Percentiles rank a stretch among this genome's conserved stretches.
Evolutionary conservation across 1,284 basidiomycete species (phyloP).

Genomic region (Tetrapyrgos nigripes): DNA sequence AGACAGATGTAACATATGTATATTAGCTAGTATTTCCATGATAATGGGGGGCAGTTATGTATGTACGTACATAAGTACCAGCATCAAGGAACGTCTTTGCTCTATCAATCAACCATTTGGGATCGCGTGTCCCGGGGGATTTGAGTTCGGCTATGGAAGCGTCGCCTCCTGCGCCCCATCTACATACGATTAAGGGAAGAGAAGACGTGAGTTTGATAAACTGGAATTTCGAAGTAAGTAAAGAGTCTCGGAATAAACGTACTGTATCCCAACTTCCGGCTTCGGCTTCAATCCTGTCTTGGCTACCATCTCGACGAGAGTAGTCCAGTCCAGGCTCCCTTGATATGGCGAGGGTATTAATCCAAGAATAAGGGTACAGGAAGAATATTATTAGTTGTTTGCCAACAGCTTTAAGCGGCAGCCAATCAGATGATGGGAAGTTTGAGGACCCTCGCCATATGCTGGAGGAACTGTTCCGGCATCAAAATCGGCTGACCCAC

Average conservation of each 20-base stretch:
- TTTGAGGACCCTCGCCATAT: no score
- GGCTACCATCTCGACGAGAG: conserved; percentile 47
- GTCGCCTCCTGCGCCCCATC: conserved; percentile 52
- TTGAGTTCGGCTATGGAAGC: conserved; percentile 46
- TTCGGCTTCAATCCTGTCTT: conserved; percentile 51
- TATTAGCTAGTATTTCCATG: no score
- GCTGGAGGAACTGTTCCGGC: no score
- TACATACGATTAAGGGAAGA: conserved; percentile 8
- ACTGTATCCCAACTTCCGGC: conserved; percentile 52
- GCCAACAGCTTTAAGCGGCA: no score
- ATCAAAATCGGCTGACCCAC: no score
- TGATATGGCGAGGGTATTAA: no score
- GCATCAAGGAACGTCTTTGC: conserved; percentile 49
- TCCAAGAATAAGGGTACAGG: no score
- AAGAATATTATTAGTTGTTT: no score
- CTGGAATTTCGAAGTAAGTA: no score
- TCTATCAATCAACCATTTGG: conserved; percentile 50
- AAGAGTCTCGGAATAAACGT: neutral
- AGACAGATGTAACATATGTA: neutral
- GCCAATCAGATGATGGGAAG: no score
- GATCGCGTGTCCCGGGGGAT: conserved; percentile 46
- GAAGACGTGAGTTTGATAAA: neutral
- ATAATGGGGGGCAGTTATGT: neutral
- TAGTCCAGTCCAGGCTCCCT: conserved; percentile 53
- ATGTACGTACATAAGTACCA: conserved; percentile 38